Percentiles rank a stretch among this genome's conserved stretches.
Conservation (phyloP, 2,329 filamentous ascomycete genomes). For the Colletotrichum tamarilloi region DNA sequence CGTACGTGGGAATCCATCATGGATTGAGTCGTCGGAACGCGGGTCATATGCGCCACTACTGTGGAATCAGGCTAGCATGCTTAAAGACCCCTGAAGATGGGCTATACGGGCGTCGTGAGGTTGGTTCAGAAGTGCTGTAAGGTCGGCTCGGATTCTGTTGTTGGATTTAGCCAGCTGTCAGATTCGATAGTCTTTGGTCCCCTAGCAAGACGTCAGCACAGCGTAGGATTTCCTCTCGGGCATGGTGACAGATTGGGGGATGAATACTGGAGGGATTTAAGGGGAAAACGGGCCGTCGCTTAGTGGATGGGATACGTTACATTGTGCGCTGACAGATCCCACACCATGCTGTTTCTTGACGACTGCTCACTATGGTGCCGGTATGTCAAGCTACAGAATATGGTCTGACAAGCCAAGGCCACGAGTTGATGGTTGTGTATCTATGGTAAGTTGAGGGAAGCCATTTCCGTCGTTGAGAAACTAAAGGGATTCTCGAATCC, state of each 20-base stretch:
- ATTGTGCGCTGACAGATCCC: conserved; percentile 3
- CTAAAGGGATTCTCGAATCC: not conserved
- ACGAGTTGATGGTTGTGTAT: too few relatives aligned
- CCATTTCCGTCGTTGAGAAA: not conserved
- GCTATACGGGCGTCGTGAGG: not conserved
- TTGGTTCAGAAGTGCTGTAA: not conserved
- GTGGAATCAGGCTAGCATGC: not conserved
- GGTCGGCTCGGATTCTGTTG: conserved; percentile 9
- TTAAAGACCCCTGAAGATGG: not conserved
- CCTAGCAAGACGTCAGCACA: conserved; percentile 18
- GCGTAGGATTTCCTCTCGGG: not conserved
- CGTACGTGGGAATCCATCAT: not conserved
- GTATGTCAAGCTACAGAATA: not conserved
- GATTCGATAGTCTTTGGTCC: conserved; percentile 17
- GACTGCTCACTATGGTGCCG: too few relatives aligned
- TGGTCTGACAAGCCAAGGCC: not conserved
- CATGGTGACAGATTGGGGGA: not conserved
- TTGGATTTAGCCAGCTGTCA: conserved; percentile 1
- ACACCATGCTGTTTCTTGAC: not conserved
- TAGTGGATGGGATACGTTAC: not conserved
- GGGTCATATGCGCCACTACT: not conserved
- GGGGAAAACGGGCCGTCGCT: not conserved
- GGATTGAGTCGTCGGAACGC: not conserved
- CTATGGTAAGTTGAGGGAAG: too few relatives aligned
- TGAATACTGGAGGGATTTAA: not conserved